Evolutionary conservation across 2,329 filamentous ascomycete genomes (phyloP), one percentile per base, ranked within the genome.

Genomic region (Penicillium oxalicum): DNA sequence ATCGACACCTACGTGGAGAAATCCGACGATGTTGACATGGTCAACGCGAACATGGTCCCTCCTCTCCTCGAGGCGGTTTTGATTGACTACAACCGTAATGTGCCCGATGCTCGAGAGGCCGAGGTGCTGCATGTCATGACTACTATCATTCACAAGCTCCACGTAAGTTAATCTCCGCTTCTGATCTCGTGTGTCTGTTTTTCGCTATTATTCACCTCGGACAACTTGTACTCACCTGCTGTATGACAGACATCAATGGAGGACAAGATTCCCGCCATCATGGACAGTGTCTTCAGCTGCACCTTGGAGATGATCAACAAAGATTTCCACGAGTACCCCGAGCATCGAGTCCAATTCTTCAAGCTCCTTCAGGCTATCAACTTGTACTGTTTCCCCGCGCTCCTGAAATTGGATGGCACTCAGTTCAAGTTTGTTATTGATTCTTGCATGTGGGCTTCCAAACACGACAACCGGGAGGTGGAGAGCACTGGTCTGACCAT

Each of bases 251-350:
- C 82, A 58, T 78, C 97, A 64, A 98, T 98, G 94, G 93, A 97
- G 68, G 93, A 97, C 66, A 93, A 97, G 71, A 89, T 98, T 38
- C 90, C 93, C 8, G 86, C 86, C 42, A 97, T 98, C 64, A 95
- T 98, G 88, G 91, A 97, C 70, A 94, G 91, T 59, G 89, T 98
- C 26, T 98, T 98, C 63, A 91, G 97, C 71, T 97, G 91, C 76
- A 98, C 93, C 3, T 77, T 98, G 48, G 90, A 95, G 63, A 98
- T 98, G 93, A 98, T 98, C 75, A 98, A 97, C 81, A 98, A 98
- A 75, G 93, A 98, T 71, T 98, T 98, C 72, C 96, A 94, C 40
- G 93, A 98, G 67, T 98, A 95, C 70, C 93, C 93, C 0, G 93
- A 98, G 70, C 93, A 98, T 68, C 87, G 94, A 49, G 93, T 98